Percentiles rank a stretch among this genome's conserved stretches.
Evolutionary conservation across 78 protist genomes (phyloP).

Genomic region (Salpingoeca rosetta): DNA sequence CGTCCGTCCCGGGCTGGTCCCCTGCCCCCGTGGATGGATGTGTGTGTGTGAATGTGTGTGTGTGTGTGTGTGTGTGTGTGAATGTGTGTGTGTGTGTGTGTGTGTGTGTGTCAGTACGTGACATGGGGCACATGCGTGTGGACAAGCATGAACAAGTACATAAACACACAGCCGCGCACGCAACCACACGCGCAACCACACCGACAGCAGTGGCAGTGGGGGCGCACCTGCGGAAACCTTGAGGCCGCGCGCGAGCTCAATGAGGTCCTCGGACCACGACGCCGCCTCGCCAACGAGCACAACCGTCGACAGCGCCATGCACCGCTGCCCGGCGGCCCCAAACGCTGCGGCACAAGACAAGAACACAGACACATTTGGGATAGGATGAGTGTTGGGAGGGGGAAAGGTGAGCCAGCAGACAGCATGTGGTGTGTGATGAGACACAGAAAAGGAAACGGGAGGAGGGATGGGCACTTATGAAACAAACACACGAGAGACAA

Average conservation of each 20-base stretch:
- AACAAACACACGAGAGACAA: no score
- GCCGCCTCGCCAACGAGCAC: constrained; percentile 86
- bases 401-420: no score
- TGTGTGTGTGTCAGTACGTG: no score
- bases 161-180: no score
- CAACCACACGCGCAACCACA: constrained; percentile 3
- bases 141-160: no score
- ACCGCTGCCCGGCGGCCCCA: constrained; percentile 98
- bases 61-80: no score
- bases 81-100: no score
- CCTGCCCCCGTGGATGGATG: constrained; percentile 22
- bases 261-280: constrained; percentile 69
- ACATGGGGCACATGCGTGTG: no score
- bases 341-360: constrained; percentile 60
- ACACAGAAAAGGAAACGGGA: background rate
- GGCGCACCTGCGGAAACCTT: constrained; percentile 38
- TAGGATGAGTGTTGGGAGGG: no score
- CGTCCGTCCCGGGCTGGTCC: constrained; percentile 37
- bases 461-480: no score
- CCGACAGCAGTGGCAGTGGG: background rate
- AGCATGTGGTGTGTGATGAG: background rate
- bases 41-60: no score
- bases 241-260: constrained; percentile 56
- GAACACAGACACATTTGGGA: no score
- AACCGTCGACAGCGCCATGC: constrained; percentile 94